Base-by-base conservation (phyloP, 2,329 filamentous ascomycete genomes). In the Elsinoe arachidis region DNA sequence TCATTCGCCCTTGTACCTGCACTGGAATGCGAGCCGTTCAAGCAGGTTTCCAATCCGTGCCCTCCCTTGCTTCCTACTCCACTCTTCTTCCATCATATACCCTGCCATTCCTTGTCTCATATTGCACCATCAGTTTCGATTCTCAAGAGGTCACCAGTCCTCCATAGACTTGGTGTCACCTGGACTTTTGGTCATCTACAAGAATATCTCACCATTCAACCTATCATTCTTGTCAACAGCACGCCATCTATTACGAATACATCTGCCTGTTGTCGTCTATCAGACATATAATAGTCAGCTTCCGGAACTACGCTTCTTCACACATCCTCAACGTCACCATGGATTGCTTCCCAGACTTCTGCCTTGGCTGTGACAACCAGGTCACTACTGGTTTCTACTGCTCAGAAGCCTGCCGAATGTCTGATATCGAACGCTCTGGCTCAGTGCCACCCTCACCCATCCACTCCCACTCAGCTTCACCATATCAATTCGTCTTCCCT, bases 311-410 rank as follows among this genome's bases (percentile, higher is more conserved):
- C 49, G n/a, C 33, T 43, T 41, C 23, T 34, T 21, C 30, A 47
- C 21, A 34, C n/a, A 51, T 23, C 15, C 15, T 21, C 54, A 11
- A 39, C 34, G 21, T 26, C 21, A 62, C 49, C 52, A 77, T 78
- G 74, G 75, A 77, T 68, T 96, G 91, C 90, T 88, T 88, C 66
- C 88, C 87, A 72, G 86, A 95, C 74, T 96, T 90, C 81, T 96
- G 91, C 80, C 84, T 96, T 66, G 85, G 87, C 76, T 96, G 91
- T 78, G 91, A 96, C 76, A 86, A 87, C 75, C 88, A 95, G 75
- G 90, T 87, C 60, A 82, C 88, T 63, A 84, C 84, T 58, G 85
- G 85, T 61, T 84, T 88, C 63, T 96, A 95, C 79, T 96, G 91
- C 80, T 95, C 90, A 47, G 90, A 96, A 75, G 83, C 88, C 30